Evolutionary conservation across 257 asterid genomes (phyloP).

Genomic region (Salvia miltiorrhiza): DNA sequence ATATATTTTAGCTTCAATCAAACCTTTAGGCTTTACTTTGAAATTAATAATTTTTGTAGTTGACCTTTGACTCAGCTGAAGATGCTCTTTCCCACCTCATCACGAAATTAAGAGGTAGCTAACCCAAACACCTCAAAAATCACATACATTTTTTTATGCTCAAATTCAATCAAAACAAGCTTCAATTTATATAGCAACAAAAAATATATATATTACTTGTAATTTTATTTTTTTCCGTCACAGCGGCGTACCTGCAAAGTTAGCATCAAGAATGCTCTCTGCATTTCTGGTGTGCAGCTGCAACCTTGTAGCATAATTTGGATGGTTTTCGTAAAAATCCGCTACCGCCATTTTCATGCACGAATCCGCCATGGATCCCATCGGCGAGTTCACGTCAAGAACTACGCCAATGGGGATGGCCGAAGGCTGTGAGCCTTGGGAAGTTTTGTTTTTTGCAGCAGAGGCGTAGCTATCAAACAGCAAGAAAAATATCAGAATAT

Average conservation of each 20-base stretch:
- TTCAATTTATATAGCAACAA: background rate
- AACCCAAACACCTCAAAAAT: background rate
- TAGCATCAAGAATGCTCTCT: constrained; percentile 28
- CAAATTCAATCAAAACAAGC: background rate
- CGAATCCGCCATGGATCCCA: constrained; percentile 43
- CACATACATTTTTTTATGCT: background rate
- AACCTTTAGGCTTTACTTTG: background rate
- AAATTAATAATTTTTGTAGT: background rate
- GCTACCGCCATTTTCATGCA: constrained; percentile 50
- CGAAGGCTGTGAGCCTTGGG: background rate
- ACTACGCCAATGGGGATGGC: constrained; percentile 39
- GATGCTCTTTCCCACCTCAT: constrained; percentile 3
- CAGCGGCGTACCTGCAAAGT: constrained; percentile 38
- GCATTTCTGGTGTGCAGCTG: constrained; percentile 33
- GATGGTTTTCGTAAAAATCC: constrained; percentile 39
- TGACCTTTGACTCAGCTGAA: background rate
- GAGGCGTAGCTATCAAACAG: background rate
- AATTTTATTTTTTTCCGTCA: background rate
- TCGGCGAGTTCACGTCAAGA: constrained; percentile 40
- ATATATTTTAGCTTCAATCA: background rate
- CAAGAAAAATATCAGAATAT: background rate
- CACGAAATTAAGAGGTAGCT: background rate
- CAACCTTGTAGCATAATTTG: constrained; percentile 38
- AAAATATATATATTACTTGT: too few species aligned
- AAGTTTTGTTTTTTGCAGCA: background rate